Conservation (phyloP, 2,329 filamentous ascomycete genomes). For the Venturia oleaginea region DNA sequence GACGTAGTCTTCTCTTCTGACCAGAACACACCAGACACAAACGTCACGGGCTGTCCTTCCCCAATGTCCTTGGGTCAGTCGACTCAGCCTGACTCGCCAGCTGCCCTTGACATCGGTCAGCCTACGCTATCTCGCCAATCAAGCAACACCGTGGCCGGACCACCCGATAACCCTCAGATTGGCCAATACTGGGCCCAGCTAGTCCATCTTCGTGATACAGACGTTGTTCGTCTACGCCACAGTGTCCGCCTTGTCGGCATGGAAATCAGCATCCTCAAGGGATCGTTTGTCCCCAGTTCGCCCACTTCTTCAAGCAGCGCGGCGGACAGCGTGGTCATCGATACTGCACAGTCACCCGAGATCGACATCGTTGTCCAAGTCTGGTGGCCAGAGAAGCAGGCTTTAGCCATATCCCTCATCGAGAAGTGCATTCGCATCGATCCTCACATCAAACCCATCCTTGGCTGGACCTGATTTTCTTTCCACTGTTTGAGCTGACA, state of each 20-base stretch:
- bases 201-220: constrained; percentile 28
- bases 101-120: constrained; percentile 9
- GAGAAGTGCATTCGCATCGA: constrained; percentile 1
- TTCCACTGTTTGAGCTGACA: not conserved
- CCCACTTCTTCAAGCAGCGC: not conserved
- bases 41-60: constrained; percentile 18
- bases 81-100: constrained; percentile 28
- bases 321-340: not conserved
- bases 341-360: not conserved
- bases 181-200: constrained; percentile 24
- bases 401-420: not conserved
- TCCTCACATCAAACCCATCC: not conserved
- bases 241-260: constrained; percentile 26
- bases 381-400: constrained; percentile 10
- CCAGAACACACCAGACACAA: constrained; percentile 24
- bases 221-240: constrained; percentile 36
- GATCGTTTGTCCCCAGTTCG: not conserved
- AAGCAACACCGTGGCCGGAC: constrained; percentile 16
- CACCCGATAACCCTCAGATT: constrained; percentile 25
- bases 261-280: constrained; percentile 20
- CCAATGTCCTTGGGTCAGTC: constrained; percentile 19
- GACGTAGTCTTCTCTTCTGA: not conserved
- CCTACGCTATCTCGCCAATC: not conserved
- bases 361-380: not conserved
- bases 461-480: not conserved